Conservation (phyloP, 2,329 filamentous ascomycete species). For the Arthrobotrys entomopaga region DNA sequence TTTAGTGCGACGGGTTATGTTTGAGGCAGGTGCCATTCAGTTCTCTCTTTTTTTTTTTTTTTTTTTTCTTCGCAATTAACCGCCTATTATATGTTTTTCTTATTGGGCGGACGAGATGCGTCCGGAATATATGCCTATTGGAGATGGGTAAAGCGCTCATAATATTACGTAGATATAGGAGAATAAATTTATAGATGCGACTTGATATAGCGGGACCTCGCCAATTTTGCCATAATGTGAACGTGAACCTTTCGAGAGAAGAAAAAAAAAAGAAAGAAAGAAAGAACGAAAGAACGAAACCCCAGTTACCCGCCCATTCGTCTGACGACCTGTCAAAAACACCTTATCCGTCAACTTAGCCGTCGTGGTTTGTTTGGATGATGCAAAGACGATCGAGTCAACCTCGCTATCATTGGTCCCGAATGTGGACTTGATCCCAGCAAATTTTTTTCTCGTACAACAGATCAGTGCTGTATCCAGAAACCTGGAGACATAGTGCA, state of each 20-base stretch:
- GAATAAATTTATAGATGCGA: constrained; percentile 41
- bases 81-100: constrained; percentile 36
- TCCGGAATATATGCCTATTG: constrained; percentile 56
- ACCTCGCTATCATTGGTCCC: constrained; percentile 50
- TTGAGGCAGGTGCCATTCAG: constrained; percentile 50
- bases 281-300: neutral
- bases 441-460: constrained; percentile 21
- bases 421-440: constrained; percentile 31
- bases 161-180: constrained; percentile 36
- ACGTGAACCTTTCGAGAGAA: too few relatives aligned
- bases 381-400: constrained; percentile 29
- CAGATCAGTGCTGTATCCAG: constrained; percentile 54
- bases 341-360: constrained; percentile 55
- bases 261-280: too few relatives aligned
- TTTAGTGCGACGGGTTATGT: constrained; percentile 54
- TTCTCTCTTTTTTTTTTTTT: too few relatives aligned
- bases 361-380: constrained; percentile 40
- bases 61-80: constrained; percentile 56
- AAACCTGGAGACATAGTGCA: constrained; percentile 55
- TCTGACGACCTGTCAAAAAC: constrained; percentile 45
- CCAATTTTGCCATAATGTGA: constrained; percentile 52
- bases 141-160: constrained; percentile 52
- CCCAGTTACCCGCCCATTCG: constrained; percentile 31
- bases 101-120: constrained; percentile 40
- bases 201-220: constrained; percentile 44